A percentile compares a stretch with the other conserved stretches of the same genome.
These are phyloP conservation scores for Pleurostoma richardsiae DNA, from an alignment of 2,329 filamentous ascomycete genomes.

Conservation along the genomic window DNA sequence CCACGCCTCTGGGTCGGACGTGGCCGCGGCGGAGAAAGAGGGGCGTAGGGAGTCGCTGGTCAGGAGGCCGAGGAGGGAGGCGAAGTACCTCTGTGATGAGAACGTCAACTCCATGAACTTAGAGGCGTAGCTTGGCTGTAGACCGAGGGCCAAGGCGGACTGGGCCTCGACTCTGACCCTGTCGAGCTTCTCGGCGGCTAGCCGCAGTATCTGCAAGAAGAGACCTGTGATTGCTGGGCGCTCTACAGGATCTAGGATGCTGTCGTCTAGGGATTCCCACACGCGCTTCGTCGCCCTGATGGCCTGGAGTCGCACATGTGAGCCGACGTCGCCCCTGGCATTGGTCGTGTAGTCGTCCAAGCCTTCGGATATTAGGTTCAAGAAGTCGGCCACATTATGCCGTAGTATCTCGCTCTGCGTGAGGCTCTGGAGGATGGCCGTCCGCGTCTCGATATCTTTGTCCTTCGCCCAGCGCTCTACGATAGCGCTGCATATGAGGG, in stretches of 20 bases:
- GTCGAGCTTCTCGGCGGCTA: constrained; percentile 87
- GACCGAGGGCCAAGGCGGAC: constrained; percentile 38
- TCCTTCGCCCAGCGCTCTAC: constrained; percentile 48
- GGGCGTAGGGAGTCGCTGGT: constrained; percentile 27
- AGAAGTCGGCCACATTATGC: constrained; percentile 32
- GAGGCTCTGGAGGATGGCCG: constrained; percentile 51
- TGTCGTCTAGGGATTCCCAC: constrained; percentile 31
- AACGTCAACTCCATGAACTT: constrained; percentile 36
- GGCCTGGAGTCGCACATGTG: constrained; percentile 76
- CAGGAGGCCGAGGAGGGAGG: constrained; percentile 44
- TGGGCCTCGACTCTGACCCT: constrained; percentile 70
- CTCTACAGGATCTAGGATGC: neutral
- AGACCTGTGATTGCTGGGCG: constrained; percentile 24
- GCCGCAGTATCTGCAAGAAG: constrained; percentile 52
- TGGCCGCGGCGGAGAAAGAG: constrained; percentile 27
- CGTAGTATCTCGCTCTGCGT: constrained; percentile 38
- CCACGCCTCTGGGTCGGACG: constrained; percentile 28
- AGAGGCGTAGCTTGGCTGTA: constrained; percentile 24
- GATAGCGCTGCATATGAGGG: constrained; percentile 38
- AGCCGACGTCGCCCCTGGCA: constrained; percentile 84
- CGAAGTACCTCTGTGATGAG: constrained; percentile 58
- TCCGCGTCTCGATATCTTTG: constrained; percentile 43
- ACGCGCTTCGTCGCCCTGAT: constrained; percentile 69
- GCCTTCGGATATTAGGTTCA: constrained; percentile 46
- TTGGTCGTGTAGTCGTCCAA: constrained; percentile 90